These are phyloP conservation scores for Leccinellum albellum DNA, from an alignment of 768 basidiomycete genomes.

Conservation along the genomic window DNA sequence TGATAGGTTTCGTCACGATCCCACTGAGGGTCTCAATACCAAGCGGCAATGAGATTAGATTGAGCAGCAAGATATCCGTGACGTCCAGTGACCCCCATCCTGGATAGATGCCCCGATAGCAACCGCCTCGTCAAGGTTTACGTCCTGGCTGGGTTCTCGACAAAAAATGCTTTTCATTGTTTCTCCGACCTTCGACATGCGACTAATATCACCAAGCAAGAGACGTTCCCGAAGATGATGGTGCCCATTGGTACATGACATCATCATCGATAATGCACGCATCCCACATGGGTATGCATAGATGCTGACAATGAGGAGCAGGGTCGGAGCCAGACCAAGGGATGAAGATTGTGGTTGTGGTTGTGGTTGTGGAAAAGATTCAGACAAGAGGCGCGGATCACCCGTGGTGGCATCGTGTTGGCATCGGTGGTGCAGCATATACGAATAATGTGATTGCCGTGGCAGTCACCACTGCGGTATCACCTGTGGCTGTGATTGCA, in stretches of 20 bases:
- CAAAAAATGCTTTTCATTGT: constrained; percentile 88
- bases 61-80: constrained; percentile 90
- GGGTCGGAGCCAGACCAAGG: too few relatives aligned
- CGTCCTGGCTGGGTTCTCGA: constrained; percentile 95
- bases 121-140: constrained; percentile 99
- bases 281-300: constrained; percentile 63
- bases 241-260: too few relatives aligned
- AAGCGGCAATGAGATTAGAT: constrained; percentile 95
- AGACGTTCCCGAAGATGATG: too few relatives aligned
- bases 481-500: too few relatives aligned
- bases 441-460: constrained; percentile 14
- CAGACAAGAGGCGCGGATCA: too few relatives aligned
- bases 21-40: constrained; percentile 97
- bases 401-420: constrained; percentile 6
- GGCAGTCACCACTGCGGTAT: too few relatives aligned
- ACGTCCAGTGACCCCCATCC: constrained; percentile 98
- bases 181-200: constrained; percentile 94
- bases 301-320: too few relatives aligned
- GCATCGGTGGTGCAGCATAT: too few relatives aligned
- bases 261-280: too few relatives aligned
- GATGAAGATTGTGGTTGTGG: too few relatives aligned
- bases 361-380: background rate
- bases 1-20: constrained; percentile 99
- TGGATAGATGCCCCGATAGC: constrained; percentile 98
- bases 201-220: constrained; percentile 96